Percentiles rank a stretch among this genome's conserved stretches.
phyloP scores from a whole-genome alignment of 495 filamentous ascomycete genomes.

The Astrocystis sublimbata region DNA sequence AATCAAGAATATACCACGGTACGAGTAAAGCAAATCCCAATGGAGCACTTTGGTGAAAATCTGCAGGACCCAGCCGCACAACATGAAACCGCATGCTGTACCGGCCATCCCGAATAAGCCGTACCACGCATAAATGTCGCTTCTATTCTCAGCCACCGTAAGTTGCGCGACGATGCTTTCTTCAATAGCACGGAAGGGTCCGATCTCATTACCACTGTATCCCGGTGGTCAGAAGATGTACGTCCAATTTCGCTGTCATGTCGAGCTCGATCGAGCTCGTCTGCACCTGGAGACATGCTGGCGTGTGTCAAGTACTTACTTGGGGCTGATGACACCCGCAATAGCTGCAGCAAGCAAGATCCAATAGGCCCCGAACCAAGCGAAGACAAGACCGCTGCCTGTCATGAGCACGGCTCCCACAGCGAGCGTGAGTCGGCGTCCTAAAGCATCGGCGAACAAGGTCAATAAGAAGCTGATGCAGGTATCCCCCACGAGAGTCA shows the following conservation, averaged over 20 bases:
- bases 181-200: conserved; percentile 82
- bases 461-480: conserved; percentile 74
- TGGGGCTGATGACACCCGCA: conserved; percentile 79
- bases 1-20: conserved; percentile 42
- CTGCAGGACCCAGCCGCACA: conserved; percentile 43
- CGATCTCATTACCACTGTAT: conserved; percentile 71
- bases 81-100: conserved; percentile 35
- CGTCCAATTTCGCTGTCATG: neutral
- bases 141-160: conserved; percentile 58
- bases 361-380: conserved; percentile 69
- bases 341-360: conserved; percentile 71
- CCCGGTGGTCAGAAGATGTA: neutral
- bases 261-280: neutral
- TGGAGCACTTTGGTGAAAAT: conserved; percentile 27
- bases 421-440: conserved; percentile 65
- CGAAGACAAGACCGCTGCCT: conserved; percentile 67
- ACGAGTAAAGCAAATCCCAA: conserved; percentile 39
- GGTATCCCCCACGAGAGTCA: conserved; percentile 80
- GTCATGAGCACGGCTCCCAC: conserved; percentile 71
- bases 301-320: conserved; percentile 16
- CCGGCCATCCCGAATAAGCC: conserved; percentile 32
- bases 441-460: conserved; percentile 72
- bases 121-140: conserved; percentile 86
- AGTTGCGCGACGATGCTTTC: conserved; percentile 78
- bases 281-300: neutral